Base-by-base conservation (phyloP, 2,329 filamentous ascomycete species). In the Pseudogymnoascus sp. region DNA sequence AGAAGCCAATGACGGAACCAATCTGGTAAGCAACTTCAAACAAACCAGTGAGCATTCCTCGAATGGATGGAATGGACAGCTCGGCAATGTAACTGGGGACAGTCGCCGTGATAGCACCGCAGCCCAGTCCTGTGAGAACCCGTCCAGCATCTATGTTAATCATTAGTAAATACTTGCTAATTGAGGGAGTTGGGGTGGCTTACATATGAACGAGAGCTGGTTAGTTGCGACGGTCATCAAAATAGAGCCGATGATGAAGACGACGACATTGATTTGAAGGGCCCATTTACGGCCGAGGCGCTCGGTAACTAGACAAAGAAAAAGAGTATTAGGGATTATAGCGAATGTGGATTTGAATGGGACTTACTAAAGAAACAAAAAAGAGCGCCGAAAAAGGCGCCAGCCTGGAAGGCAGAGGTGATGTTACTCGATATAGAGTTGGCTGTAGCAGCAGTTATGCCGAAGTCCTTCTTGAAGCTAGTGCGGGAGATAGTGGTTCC, bases 321-420 rank as follows among this genome's bases (percentile, higher is more conserved):
- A 60, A 28, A 10, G n/a, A 28, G 41, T 11, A 11, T 21, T 39
- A 16, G 1, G 6, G 14, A 45, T 34, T 60, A 31, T 60, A 11
- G 25, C 23, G 8, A 31, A 31, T 6, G 34, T 31, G 3, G 23
- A 31, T 36, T 23, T 31, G 21, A 60, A 31, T 36, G 11, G 16
- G 51, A 34, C 69, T 62, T 71, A 73, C 77, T 67, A 45, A 78
- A 68, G 68, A 77, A 80, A 67, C 78, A 79, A 68, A 80, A 76
- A 1, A 84, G 73, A 8, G 81, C 81, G 11, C 82, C 81, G 34
- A 83, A 81, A 51, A 84, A 80, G 1, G 80, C 81, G 16, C 82
- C 82, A 0, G 80, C 81, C 63, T 79, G 78, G 65, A 80, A 80
- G 41, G 41, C 41, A 21, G 41, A 45, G 41, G 41, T 45, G 16